Conservation (phyloP, 2,329 filamentous ascomycete genomes). For the Sporothrix inflata region DNA sequence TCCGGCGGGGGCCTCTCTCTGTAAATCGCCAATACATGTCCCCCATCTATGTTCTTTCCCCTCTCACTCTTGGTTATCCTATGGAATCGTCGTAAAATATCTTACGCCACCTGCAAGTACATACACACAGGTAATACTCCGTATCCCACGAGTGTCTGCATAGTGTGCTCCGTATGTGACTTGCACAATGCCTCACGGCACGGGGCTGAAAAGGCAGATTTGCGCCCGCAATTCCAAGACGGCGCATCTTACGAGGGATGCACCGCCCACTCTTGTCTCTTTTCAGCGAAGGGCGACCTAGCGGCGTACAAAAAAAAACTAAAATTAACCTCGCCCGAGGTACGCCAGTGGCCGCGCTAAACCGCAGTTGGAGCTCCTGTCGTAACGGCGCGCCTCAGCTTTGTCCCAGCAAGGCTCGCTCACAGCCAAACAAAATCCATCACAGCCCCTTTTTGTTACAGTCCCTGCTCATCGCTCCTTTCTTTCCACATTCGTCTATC, state of each 20-base stretch:
- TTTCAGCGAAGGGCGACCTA: not conserved
- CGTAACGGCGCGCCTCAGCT: conserved; percentile 22
- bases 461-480: not conserved
- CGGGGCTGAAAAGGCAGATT: not conserved
- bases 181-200: not conserved
- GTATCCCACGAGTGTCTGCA: not conserved
- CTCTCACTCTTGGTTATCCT: too few relatives aligned
- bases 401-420: not conserved
- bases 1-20: too few relatives aligned
- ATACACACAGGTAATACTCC: not conserved
- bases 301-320: not conserved
- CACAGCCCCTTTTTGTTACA: conserved; percentile 26
- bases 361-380: not conserved
- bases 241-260: not conserved
- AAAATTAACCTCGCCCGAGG: conserved; percentile 23
- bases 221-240: too few relatives aligned
- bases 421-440: not conserved
- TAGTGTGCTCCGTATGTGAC: not conserved
- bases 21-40: too few relatives aligned
- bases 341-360: not conserved
- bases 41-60: too few relatives aligned
- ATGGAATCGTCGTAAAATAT: not conserved
- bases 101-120: too few relatives aligned
- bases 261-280: too few relatives aligned
- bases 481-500: not conserved